Conservation (phyloP, 257 asterid genomes). For the Solanum appendiculatum region DNA sequence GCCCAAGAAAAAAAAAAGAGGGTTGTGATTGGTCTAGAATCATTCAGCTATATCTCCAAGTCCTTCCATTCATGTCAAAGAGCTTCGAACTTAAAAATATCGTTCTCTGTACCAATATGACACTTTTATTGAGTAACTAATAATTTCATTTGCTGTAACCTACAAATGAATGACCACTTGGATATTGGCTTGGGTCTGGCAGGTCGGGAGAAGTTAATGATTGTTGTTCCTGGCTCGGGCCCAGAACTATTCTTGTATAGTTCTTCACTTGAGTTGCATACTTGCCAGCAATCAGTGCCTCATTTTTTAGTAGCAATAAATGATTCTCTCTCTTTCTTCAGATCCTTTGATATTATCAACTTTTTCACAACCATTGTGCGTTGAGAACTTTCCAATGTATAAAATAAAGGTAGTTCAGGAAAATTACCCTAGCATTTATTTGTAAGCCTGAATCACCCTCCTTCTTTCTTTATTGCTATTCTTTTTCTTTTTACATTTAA, state of each 20-base stretch:
- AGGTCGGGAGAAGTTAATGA: neutral
- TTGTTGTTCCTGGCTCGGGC: neutral
- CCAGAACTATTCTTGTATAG: neutral
- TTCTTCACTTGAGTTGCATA: neutral
- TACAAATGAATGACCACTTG: neutral
- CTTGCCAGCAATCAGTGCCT: neutral
- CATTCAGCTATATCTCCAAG: neutral
- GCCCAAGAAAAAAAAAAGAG: neutral
- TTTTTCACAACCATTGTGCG: neutral
- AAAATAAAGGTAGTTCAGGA: neutral
- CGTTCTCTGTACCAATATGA: neutral
- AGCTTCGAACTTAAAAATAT: neutral
- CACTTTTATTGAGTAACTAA: neutral
- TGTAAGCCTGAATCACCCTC: neutral
- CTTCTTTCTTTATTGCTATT: neutral
- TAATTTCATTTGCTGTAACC: neutral
- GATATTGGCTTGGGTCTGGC: neutral
- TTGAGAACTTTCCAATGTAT: neutral
- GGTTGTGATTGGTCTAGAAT: neutral
- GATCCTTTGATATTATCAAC: neutral
- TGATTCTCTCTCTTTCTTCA: neutral
- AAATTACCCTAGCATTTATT: neutral
- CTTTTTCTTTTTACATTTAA: neutral
- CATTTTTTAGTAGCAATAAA: neutral
- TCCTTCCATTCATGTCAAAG: neutral